These are phyloP conservation scores for Termitomyces sp. DNA, from an alignment of 1,284 basidiomycete genomes.

Conservation along the genomic window DNA sequence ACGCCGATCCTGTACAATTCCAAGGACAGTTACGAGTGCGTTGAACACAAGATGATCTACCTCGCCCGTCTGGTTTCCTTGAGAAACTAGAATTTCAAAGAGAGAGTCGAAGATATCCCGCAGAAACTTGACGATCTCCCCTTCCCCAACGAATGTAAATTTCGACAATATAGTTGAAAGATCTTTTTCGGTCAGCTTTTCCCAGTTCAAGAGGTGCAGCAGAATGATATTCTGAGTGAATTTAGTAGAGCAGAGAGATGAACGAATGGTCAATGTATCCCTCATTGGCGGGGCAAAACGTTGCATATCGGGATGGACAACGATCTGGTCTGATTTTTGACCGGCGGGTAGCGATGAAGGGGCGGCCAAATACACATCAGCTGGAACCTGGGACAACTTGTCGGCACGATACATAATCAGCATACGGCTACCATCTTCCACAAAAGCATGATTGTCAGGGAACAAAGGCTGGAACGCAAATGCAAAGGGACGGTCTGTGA, in stretches of 20 bases:
- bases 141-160: slow-evolving; percentile 90
- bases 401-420: slow-evolving; percentile 82
- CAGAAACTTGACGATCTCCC: slow-evolving; percentile 93
- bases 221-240: slow-evolving; percentile 91
- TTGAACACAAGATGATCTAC: slow-evolving; percentile 88
- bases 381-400: slow-evolving; percentile 53
- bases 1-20: slow-evolving; percentile 90
- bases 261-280: slow-evolving; percentile 80
- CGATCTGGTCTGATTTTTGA: slow-evolving; percentile 55
- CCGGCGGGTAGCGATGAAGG: slow-evolving; percentile 55
- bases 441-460: slow-evolving; percentile 71
- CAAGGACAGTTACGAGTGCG: slow-evolving; percentile 84
- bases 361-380: slow-evolving; percentile 68
- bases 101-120: slow-evolving; percentile 90
- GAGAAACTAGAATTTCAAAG: slow-evolving; percentile 83
- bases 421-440: slow-evolving; percentile 88
- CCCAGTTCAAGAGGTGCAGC: slow-evolving; percentile 83
- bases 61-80: slow-evolving; percentile 70
- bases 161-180: slow-evolving; percentile 74
- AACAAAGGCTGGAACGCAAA: slow-evolving; percentile 91
- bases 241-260: slow-evolving; percentile 88
- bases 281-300: slow-evolving; percentile 64
- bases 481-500: slow-evolving; percentile 77
- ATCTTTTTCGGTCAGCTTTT: slow-evolving; percentile 61
- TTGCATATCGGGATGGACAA: slow-evolving; percentile 59